These are phyloP conservation scores for Globisporangium recalcitrans DNA, from an alignment of 352 stramenopile genomes.

Conservation along the genomic window DNA sequence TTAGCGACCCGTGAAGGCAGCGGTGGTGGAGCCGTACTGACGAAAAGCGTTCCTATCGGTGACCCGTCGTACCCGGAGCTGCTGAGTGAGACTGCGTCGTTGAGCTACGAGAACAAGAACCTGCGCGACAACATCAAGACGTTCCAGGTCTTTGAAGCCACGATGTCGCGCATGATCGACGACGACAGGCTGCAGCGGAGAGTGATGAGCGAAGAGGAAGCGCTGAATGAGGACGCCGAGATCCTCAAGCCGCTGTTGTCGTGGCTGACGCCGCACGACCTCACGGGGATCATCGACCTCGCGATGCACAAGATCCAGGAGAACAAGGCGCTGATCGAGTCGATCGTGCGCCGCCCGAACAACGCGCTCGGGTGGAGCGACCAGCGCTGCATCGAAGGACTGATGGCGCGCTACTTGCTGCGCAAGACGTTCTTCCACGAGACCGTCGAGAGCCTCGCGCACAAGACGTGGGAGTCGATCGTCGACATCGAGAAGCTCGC, in stretches of 20 bases:
- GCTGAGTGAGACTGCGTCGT: slow-evolving; percentile 16
- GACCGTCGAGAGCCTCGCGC: slow-evolving; percentile 14
- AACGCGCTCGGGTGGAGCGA: slow-evolving; percentile 37
- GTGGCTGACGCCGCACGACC: slow-evolving; percentile 4
- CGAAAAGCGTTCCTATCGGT: neutral
- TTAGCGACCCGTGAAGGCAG: neutral
- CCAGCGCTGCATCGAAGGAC: slow-evolving; percentile 24
- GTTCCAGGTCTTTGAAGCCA: slow-evolving; percentile 14
- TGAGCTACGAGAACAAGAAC: slow-evolving; percentile 20
- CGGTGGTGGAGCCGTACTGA: neutral
- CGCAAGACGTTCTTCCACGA: slow-evolving; percentile 29
- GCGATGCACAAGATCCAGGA: slow-evolving; percentile 16
- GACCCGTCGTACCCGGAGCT: slow-evolving; percentile 8
- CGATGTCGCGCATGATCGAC: slow-evolving; percentile 13
- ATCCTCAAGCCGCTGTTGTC: slow-evolving; percentile 19
- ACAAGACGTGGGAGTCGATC: slow-evolving; percentile 26
- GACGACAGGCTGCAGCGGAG: slow-evolving; percentile 7
- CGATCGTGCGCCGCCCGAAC: slow-evolving; percentile 24
- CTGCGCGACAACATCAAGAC: slow-evolving; percentile 15
- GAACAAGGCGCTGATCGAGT: slow-evolving; percentile 20
- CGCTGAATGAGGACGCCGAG: slow-evolving; percentile 16
- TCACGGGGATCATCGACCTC: slow-evolving; percentile 14
- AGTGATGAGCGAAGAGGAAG: slow-evolving; percentile 8
- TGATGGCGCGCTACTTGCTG: slow-evolving; percentile 31
- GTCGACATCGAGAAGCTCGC: slow-evolving; percentile 20